A percentile compares a stretch with the other conserved stretches of the same genome.
Evolutionary conservation across 257 asterid genomes (phyloP).

Genomic region (Linaria vulgaris): DNA sequence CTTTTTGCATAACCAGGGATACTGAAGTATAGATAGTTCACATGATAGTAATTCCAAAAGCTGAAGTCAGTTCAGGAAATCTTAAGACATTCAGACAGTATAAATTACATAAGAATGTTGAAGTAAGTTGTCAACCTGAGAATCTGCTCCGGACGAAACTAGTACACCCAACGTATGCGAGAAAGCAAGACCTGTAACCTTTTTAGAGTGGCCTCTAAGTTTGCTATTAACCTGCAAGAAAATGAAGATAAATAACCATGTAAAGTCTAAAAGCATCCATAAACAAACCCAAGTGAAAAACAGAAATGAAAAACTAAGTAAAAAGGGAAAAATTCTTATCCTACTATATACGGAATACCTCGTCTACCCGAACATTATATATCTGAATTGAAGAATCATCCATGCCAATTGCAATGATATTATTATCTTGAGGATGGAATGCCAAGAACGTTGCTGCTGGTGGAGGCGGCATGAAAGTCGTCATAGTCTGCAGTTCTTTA

Average conservation of each 20-base stretch:
- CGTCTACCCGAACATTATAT: conserved; percentile 64
- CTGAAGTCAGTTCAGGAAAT: too few species aligned
- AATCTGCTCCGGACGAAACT: conserved; percentile 73
- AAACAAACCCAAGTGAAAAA: too few species aligned
- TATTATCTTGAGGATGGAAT: conserved; percentile 73
- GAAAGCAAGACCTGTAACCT: conserved; percentile 64
- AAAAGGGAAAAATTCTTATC: too few species aligned
- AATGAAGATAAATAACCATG: not conserved
- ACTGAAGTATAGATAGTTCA: too few species aligned
- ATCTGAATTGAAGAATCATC: conserved; percentile 71
- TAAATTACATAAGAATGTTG: not conserved
- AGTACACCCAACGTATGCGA: conserved; percentile 46
- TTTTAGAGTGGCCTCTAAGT: conserved; percentile 64
- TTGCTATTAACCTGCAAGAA: conserved; percentile 52
- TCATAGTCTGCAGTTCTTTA: conserved; percentile 48
- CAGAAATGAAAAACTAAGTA: too few species aligned
- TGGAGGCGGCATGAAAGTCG: conserved; percentile 77
- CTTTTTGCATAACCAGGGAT: too few species aligned
- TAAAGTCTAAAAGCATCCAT: too few species aligned
- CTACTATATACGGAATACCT: conserved; percentile 32
- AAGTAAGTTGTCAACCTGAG: conserved; percentile 39
- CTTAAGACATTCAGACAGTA: not conserved
- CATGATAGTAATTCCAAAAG: too few species aligned
- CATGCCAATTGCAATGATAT: conserved; percentile 70
- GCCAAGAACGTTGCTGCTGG: conserved; percentile 78